These are phyloP conservation scores for Pleodorina starrii DNA, from an alignment of 139 green algal genomes.

Conservation along the genomic window DNA sequence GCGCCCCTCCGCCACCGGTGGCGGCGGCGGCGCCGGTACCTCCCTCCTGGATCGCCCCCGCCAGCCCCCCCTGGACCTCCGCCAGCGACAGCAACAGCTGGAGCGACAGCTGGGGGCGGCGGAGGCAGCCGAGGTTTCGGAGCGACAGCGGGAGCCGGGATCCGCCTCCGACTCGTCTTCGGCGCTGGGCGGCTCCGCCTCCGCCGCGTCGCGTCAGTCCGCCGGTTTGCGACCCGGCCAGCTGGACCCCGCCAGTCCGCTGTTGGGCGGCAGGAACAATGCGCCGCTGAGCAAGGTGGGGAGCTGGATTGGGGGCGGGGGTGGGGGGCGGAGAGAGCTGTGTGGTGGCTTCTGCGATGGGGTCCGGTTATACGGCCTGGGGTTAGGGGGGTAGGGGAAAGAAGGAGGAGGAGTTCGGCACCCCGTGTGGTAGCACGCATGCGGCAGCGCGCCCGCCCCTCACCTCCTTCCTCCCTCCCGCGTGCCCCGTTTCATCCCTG, in stretches of 20 bases:
- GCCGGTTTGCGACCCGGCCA: conserved; percentile 62
- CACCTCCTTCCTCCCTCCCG: too few relatives aligned
- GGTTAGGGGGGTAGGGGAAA: too few relatives aligned
- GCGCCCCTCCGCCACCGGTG: neutral
- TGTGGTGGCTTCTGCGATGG: too few relatives aligned
- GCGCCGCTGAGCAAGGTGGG: conserved; percentile 10
- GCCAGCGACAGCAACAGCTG: too few relatives aligned
- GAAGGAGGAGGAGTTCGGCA: too few relatives aligned
- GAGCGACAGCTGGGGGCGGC: neutral
- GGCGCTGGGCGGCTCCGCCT: too few relatives aligned
- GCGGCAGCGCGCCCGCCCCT: too few relatives aligned
- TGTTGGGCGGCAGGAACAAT: neutral
- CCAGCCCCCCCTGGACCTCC: too few relatives aligned
- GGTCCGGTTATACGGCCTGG: too few relatives aligned
- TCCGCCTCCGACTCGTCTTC: too few relatives aligned
- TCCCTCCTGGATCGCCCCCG: neutral
- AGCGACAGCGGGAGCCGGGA: neutral
- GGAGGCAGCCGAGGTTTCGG: neutral
- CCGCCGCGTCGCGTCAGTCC: neutral
- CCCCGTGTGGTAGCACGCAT: too few relatives aligned
- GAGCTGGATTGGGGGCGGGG: neutral
- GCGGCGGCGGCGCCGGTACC: neutral
- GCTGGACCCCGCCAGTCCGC: conserved; percentile 54
- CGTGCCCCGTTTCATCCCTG: too few relatives aligned
- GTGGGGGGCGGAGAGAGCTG: neutral